phyloP scores from a whole-genome alignment of 2,329 filamentous ascomycete species.

The Colletotrichum musicola region DNA sequence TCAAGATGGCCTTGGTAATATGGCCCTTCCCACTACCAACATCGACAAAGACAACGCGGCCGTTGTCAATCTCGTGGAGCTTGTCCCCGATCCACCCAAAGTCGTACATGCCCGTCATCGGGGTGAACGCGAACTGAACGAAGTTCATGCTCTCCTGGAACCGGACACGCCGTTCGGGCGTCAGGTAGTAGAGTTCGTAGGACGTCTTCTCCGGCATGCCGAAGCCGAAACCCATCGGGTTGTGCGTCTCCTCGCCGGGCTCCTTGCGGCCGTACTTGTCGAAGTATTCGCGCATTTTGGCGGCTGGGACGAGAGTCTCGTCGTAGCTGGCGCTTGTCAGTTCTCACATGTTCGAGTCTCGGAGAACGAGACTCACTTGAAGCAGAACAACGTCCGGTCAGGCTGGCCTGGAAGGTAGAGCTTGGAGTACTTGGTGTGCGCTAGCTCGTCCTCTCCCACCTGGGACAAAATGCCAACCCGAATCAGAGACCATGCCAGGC shows the following conservation, averaged over 20 bases:
- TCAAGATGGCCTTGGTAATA: conserved; percentile 37
- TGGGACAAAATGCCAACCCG: not conserved
- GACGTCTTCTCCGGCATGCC: conserved; percentile 46
- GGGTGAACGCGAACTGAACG: conserved; percentile 41
- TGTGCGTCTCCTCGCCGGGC: conserved; percentile 44
- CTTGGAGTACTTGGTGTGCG: not conserved
- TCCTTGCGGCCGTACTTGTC: conserved; percentile 47
- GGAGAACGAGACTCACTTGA: not conserved
- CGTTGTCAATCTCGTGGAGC: not conserved
- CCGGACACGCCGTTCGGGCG: conserved; percentile 42
- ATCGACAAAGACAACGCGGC: conserved; percentile 46
- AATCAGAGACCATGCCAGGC: not conserved
- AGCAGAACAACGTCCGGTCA: conserved; percentile 41
- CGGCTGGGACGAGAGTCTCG: conserved; percentile 39
- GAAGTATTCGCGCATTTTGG: conserved; percentile 48
- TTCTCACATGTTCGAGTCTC: not conserved
- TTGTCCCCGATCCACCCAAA: conserved; percentile 45
- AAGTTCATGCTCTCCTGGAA: conserved; percentile 48
- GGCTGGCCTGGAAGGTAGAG: not conserved
- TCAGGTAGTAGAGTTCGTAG: conserved; percentile 47
- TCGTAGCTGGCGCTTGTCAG: conserved; percentile 35
- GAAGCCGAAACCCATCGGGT: conserved; percentile 45
- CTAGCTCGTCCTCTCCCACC: not conserved
- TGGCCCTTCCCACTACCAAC: conserved; percentile 50
- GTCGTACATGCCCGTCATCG: conserved; percentile 46